Evolutionary conservation across 805 yeast genomes (phyloP).

Genomic region (Kazachstania psychrophila): DNA sequence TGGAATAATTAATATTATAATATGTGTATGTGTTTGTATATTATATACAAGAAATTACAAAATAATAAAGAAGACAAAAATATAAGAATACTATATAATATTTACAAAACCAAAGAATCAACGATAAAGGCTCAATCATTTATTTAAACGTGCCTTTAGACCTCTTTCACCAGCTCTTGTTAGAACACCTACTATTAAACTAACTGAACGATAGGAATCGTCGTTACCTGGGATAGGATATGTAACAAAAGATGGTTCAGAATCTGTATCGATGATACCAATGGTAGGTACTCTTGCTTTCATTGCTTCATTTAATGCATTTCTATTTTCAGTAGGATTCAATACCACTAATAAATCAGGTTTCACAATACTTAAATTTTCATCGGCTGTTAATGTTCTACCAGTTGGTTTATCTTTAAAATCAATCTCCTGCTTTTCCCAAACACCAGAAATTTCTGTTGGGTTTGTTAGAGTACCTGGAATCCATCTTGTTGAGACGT

Average conservation of each 20-base stretch:
- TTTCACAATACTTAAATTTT: conserved; percentile 49
- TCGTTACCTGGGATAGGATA: conserved; percentile 97
- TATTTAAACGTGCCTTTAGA: conserved; percentile 43
- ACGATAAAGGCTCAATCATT: too few species aligned
- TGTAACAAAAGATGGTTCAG: conserved; percentile 80
- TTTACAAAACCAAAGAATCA: too few species aligned
- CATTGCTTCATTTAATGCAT: conserved; percentile 72
- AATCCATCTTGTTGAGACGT: conserved; percentile 79
- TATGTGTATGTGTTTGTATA: not conserved
- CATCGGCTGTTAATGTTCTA: conserved; percentile 43
- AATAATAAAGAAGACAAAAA: not conserved
- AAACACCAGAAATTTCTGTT: conserved; percentile 47
- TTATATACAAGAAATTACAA: not conserved
- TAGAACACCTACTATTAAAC: conserved; percentile 72
- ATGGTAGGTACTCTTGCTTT: conserved; percentile 81
- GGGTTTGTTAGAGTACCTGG: conserved; percentile 92
- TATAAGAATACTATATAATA: too few species aligned
- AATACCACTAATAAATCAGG: conserved; percentile 84
- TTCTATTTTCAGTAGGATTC: conserved; percentile 81
- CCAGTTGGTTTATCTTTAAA: conserved; percentile 60
- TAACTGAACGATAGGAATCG: conserved; percentile 74
- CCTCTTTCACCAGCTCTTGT: conserved; percentile 83
- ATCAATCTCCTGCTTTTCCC: conserved; percentile 69
- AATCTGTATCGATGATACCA: conserved; percentile 88
- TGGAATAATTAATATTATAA: not conserved